Conservation (phyloP, 495 filamentous ascomycete species). For the Margaritispora aquatica region DNA sequence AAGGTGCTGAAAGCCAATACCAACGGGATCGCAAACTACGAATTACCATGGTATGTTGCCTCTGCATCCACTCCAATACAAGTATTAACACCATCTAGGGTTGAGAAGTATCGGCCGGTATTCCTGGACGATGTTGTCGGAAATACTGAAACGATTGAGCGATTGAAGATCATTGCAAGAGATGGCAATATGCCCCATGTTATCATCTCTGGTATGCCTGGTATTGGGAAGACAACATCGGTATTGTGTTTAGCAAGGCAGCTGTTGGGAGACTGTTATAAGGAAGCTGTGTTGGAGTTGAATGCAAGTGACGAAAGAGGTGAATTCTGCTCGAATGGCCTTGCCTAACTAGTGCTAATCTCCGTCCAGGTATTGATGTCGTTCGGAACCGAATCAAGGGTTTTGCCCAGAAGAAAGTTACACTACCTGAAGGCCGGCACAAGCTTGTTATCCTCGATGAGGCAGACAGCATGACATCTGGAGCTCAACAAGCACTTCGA, state of each 20-base stretch:
- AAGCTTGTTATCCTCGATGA: slow-evolving; percentile 98
- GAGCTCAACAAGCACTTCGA: slow-evolving; percentile 91
- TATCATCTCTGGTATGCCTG: slow-evolving; percentile 98
- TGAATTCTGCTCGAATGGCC: slow-evolving; percentile 17
- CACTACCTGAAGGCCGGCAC: slow-evolving; percentile 80
- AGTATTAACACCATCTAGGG: slow-evolving; percentile 59
- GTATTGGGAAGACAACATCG: slow-evolving; percentile 98
- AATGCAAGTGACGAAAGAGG: slow-evolving; percentile 96
- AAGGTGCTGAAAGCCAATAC: slow-evolving; percentile 59
- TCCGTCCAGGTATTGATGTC: slow-evolving; percentile 76
- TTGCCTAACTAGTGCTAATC: background rate
- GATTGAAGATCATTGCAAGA: slow-evolving; percentile 96
- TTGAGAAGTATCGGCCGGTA: slow-evolving; percentile 94
- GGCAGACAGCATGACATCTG: slow-evolving; percentile 95
- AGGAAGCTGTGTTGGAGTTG: slow-evolving; percentile 93
- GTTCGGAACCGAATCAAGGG: slow-evolving; percentile 98
- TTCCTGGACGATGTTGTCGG: slow-evolving; percentile 96
- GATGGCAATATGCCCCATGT: slow-evolving; percentile 99
- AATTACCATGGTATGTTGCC: slow-evolving; percentile 79
- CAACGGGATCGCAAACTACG: slow-evolving; percentile 62
- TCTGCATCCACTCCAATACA: slow-evolving; percentile 4
- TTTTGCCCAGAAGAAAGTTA: slow-evolving; percentile 99
- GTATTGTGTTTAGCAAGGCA: slow-evolving; percentile 90
- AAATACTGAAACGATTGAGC: slow-evolving; percentile 95
- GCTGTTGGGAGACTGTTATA: slow-evolving; percentile 88